Percentiles rank a stretch among this genome's conserved stretches.
These are phyloP conservation scores for Dichotomocladium elegans DNA, from an alignment of 371 early-diverging fungal species.

Conservation along the genomic window DNA sequence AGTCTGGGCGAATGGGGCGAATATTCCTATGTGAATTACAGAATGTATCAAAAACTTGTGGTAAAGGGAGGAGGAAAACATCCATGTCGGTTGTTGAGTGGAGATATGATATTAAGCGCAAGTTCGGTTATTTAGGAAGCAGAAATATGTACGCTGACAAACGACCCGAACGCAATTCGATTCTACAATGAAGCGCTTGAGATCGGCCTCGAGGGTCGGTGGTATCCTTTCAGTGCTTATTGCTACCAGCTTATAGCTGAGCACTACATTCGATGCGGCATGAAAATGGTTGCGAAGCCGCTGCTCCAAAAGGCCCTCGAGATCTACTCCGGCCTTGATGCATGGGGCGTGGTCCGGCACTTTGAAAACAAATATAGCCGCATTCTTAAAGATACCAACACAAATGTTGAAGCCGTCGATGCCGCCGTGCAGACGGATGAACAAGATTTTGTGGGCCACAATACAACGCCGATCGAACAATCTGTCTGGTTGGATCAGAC, in stretches of 20 bases:
- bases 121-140: constrained; percentile 17
- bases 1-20: constrained; percentile 23
- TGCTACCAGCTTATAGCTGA: constrained; percentile 25
- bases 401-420: constrained; percentile 3
- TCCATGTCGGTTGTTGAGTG: neutral
- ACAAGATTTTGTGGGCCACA: neutral
- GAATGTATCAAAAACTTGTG: constrained; percentile 33
- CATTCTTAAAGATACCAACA: constrained; percentile 1
- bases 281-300: constrained; percentile 29
- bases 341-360: constrained; percentile 32
- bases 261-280: constrained; percentile 20
- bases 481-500: neutral
- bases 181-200: constrained; percentile 31
- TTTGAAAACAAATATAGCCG: constrained; percentile 20
- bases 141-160: constrained; percentile 22
- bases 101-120: neutral
- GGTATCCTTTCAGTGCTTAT: constrained; percentile 29
- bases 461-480: neutral
- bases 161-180: constrained; percentile 1
- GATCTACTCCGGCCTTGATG: constrained; percentile 33
- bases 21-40: constrained; percentile 30
- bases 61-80: too few species aligned
- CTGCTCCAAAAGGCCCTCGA: constrained; percentile 23
- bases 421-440: constrained; percentile 31
- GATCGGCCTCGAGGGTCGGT: constrained; percentile 17